Conservation (phyloP, 2,329 filamentous ascomycete genomes). For the Reticulascus tulasneorum region DNA sequence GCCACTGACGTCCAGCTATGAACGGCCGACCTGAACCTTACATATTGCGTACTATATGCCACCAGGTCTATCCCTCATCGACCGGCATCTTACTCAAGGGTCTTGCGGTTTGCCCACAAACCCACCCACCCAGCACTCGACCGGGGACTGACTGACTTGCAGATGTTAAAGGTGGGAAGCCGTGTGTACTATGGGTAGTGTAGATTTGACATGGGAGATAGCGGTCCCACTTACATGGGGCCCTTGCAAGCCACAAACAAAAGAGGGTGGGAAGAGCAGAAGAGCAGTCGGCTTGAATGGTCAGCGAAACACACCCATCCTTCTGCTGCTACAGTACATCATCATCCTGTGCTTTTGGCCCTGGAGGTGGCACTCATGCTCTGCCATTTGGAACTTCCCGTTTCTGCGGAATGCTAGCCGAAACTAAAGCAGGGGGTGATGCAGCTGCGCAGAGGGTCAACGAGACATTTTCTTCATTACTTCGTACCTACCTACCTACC, state of each 20-base stretch:
- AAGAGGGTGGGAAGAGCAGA: constrained; percentile 10
- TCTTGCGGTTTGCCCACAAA: constrained; percentile 5
- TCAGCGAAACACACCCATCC: constrained; percentile 4
- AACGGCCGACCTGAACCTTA: constrained; percentile 15
- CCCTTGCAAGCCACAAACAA: constrained; percentile 15
- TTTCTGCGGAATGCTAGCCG: constrained; percentile 7
- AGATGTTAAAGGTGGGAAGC: constrained; percentile 15
- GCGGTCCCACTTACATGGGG: constrained; percentile 7
- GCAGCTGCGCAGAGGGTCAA: constrained; percentile 4
- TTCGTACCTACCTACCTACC: too few relatives aligned
- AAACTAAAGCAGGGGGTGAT: constrained; percentile 11
- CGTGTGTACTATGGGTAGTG: too few relatives aligned
- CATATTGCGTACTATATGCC: constrained; percentile 6
- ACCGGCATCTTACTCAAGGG: constrained; percentile 6
- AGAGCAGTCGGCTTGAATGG: constrained; percentile 7
- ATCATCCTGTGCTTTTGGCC: neutral
- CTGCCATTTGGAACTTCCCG: constrained; percentile 5
- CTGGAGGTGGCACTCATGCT: constrained; percentile 8
- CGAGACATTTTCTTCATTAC: neutral
- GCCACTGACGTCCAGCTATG: constrained; percentile 8
- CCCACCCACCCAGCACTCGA: constrained; percentile 5
- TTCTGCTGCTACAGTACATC: neutral
- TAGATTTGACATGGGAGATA: constrained; percentile 12
- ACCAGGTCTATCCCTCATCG: neutral
- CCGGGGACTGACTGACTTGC: constrained; percentile 15